These are phyloP conservation scores for Auxenochlorella protothecoides DNA, from an alignment of 139 green algal genomes.

Conservation along the genomic window DNA sequence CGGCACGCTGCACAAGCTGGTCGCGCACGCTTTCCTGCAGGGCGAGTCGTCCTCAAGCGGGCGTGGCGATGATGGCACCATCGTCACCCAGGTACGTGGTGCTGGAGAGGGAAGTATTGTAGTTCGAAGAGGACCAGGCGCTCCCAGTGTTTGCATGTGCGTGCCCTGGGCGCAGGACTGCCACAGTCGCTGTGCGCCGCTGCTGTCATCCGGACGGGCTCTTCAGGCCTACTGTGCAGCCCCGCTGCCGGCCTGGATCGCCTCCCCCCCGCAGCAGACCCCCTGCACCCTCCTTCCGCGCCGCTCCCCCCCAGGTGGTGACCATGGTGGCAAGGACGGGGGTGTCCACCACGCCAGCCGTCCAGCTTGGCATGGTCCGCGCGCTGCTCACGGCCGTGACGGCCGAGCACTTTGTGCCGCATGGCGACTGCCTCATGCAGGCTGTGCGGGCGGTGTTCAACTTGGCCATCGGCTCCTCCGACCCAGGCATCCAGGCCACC, in stretches of 20 bases:
- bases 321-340: conserved; percentile 54
- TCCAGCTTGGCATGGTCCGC: conserved; percentile 62
- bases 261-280: too few relatives aligned
- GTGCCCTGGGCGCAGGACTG: too few relatives aligned
- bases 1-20: conserved; percentile 82
- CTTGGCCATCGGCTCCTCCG: conserved; percentile 61
- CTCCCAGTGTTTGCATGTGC: too few relatives aligned
- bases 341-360: conserved; percentile 35
- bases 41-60: conserved; percentile 41
- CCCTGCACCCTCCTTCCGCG: not conserved
- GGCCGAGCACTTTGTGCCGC: conserved; percentile 78
- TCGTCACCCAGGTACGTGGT: conserved; percentile 27
- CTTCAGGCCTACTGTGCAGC: too few relatives aligned
- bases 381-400: conserved; percentile 75
- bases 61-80: conserved; percentile 37
- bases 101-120: too few relatives aligned
- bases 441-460: conserved; percentile 78
- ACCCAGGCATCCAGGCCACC: conserved; percentile 57
- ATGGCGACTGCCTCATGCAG: conserved; percentile 75
- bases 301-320: conserved; percentile 23
- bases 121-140: too few relatives aligned
- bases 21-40: conserved; percentile 68
- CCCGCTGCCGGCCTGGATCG: too few relatives aligned
- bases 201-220: too few relatives aligned
- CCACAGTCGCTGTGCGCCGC: too few relatives aligned